Conservation (phyloP, 768 basidiomycete species). For the Daedaleopsis nitida region DNA sequence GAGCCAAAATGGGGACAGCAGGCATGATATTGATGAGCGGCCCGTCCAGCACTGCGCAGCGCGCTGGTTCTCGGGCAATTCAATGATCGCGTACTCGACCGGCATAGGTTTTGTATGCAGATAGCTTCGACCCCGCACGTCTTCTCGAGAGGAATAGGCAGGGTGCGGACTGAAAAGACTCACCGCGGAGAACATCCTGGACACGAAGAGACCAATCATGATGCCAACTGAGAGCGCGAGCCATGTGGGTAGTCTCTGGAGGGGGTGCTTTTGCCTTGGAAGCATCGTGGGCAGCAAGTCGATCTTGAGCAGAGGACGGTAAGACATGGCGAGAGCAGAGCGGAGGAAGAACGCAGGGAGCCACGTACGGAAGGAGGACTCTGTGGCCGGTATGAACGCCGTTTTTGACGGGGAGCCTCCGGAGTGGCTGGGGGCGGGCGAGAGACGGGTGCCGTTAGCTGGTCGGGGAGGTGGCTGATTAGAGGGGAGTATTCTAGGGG, state of each 20-base stretch:
- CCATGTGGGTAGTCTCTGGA: slow-evolving; percentile 32
- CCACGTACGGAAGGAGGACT: slow-evolving; percentile 5
- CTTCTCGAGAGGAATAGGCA: no score
- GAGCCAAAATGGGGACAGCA: no score
- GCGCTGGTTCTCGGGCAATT: slow-evolving; percentile 42
- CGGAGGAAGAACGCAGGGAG: slow-evolving; percentile 3
- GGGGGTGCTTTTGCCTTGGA: slow-evolving; percentile 27
- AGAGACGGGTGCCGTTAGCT: background rate
- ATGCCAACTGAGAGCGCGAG: slow-evolving; percentile 30
- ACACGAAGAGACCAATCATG: slow-evolving; percentile 29
- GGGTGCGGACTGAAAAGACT: slow-evolving; percentile 3
- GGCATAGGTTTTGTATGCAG: no score
- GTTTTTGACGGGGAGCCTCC: slow-evolving; percentile 19
- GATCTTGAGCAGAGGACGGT: slow-evolving; percentile 10
- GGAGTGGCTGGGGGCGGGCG: slow-evolving; percentile 2
- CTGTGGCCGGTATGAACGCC: background rate
- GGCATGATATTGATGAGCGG: no score
- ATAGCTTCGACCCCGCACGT: no score
- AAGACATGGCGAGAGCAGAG: slow-evolving; percentile 9
- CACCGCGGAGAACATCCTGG: slow-evolving; percentile 28
- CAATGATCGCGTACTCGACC: no score
- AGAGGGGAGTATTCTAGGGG: background rate
- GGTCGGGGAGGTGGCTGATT: background rate
- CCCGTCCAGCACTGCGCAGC: slow-evolving; percentile 44
- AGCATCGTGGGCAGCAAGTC: slow-evolving; percentile 23